phyloP scores from a whole-genome alignment of 2,329 filamentous ascomycete species.

The Cordyceps farinosa region DNA sequence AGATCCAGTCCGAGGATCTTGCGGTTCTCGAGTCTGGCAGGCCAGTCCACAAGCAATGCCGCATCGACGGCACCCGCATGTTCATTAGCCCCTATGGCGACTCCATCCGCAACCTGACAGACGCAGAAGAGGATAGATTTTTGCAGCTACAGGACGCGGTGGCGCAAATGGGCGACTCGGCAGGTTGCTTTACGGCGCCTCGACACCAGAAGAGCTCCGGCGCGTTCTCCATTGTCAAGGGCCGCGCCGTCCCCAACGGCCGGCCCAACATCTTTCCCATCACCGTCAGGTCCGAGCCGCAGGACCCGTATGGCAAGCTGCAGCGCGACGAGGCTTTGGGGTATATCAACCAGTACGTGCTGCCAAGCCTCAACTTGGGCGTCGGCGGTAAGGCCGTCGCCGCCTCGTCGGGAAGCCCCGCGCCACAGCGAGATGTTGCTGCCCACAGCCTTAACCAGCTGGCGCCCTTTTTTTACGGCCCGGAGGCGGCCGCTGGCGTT shows the following conservation, averaged over 20 bases:
- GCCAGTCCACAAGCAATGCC: conserved; percentile 55
- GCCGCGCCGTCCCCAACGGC: conserved; percentile 62
- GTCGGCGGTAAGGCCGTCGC: conserved; percentile 39
- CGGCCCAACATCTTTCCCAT: conserved; percentile 59
- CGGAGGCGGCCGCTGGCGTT: conserved; percentile 42
- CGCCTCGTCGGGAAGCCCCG: conserved; percentile 32
- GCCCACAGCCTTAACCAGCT: conserved; percentile 52
- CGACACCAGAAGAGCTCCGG: conserved; percentile 51
- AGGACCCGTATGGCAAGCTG: conserved; percentile 61
- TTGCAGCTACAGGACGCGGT: conserved; percentile 63
- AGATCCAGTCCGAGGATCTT: conserved; percentile 49
- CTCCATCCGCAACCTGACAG: conserved; percentile 67
- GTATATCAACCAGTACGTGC: conserved; percentile 67
- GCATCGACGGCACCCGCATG: conserved; percentile 60
- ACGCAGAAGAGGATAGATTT: conserved; percentile 67
- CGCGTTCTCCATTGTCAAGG: conserved; percentile 61
- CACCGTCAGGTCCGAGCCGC: conserved; percentile 42
- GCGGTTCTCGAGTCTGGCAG: conserved; percentile 52
- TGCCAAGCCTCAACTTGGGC: conserved; percentile 56
- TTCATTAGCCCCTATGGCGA: conserved; percentile 74
- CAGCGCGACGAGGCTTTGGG: conserved; percentile 63
- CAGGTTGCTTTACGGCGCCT: conserved; percentile 53
- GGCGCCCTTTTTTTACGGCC: conserved; percentile 54
- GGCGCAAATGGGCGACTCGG: conserved; percentile 46
- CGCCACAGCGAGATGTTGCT: conserved; percentile 42